Evolutionary conservation across 2,329 filamentous ascomycete species (phyloP), one percentile per base, ranked within the genome.

Genomic region (Westerdykella sp.): DNA sequence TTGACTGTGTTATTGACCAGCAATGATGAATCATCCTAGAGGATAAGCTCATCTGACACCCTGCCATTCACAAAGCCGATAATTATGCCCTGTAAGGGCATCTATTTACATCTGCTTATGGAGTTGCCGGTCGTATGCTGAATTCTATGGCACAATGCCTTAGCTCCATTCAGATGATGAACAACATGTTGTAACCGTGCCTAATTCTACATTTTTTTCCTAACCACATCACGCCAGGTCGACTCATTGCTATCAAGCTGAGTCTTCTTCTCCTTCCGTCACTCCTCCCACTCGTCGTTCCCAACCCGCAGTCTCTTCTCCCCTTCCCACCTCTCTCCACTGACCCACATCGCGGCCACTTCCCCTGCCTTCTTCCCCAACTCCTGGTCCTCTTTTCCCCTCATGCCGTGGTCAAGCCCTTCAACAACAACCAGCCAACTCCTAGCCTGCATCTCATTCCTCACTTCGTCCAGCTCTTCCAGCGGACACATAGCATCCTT

Each of bases 401-500:
- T 60, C 68, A 71, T 71, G 10, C 67, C 66, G 51, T 71, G 69
- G 56, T 69, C 65, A 13, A 68, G 66, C 13, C 56, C 62, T 16
- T 56, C 48, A 1, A 72, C 67, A 11, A 63, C 53, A 5, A 67
- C 50, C 2, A 70, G 40, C 57, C 63, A 67, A 31, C 51, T 63
- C 45, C 42, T 53, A 13, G 65, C 67, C n/a, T 46, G 53, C 69
- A 73, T 72, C 50, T 56, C 62, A 18, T 37, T 32, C 5, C 63
- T 57, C 7, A 69, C 59, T 0, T 54, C 47, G 4, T 50, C 39
- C 12, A 70, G 50, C 31, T 53, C 39, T 18, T 41, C 42, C 10
- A 67, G 46, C 35, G 60, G 49, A 50, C 66, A 69, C 62, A 65
- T 62, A n/a, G 39, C 35, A 43, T 69, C 67, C 50, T 50, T 53